A percentile compares a stretch with the other conserved stretches of the same genome.
Evolutionary conservation across 257 asterid species (phyloP).

Genomic region (Lycium barbarum): DNA sequence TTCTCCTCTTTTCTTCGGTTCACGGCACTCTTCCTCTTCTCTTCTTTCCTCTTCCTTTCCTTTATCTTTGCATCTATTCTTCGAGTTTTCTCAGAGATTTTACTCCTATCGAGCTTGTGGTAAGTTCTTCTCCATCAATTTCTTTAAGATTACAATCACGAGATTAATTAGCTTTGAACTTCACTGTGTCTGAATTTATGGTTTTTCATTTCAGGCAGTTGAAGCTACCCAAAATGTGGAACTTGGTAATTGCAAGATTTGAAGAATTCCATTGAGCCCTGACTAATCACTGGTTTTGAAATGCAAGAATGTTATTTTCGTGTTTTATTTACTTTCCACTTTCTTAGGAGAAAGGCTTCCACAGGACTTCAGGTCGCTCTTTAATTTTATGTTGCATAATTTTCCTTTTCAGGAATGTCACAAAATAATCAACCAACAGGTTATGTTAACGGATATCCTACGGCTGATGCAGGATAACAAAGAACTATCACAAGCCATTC

Average conservation of each 20-base stretch:
- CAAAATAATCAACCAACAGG: not conserved
- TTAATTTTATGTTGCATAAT: too few species aligned
- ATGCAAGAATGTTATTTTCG: not conserved
- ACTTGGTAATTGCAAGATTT: conserved; percentile 53
- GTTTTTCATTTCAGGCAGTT: conserved; percentile 60
- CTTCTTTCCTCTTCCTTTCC: too few species aligned
- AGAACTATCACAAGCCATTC: conserved; percentile 84
- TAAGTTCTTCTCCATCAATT: too few species aligned
- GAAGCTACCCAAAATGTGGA: conserved; percentile 91
- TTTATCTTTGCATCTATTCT: too few species aligned
- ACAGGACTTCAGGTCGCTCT: not conserved
- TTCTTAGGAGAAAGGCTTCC: not conserved
- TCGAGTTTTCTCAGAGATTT: too few species aligned
- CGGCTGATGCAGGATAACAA: conserved; percentile 39
- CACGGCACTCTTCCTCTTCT: too few species aligned
- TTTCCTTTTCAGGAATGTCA: not conserved
- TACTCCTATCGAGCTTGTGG: too few species aligned
- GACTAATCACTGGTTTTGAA: not conserved
- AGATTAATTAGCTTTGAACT: not conserved
- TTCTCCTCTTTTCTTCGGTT: too few species aligned
- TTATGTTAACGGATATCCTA: not conserved
- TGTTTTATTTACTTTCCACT: not conserved
- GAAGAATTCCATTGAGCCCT: not conserved
- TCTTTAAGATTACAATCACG: too few species aligned
- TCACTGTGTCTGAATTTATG: not conserved